Conservation (phyloP, 106 monocot species). For the Hemerocallis citrina region DNA sequence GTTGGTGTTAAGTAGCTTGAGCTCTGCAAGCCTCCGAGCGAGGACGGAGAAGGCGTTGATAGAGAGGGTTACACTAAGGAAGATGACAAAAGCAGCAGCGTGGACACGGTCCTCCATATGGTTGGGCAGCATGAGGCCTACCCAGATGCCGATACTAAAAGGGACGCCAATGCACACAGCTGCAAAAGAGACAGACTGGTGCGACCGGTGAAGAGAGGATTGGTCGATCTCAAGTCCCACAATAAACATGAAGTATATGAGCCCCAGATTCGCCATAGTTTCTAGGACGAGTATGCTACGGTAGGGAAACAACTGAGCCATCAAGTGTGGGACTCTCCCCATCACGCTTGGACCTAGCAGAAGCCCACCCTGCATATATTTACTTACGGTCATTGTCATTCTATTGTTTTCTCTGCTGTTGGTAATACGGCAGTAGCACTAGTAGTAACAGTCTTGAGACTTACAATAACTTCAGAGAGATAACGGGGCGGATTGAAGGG, state of each 20-base stretch:
- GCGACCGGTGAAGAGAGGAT: not conserved
- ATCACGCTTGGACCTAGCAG: slow-evolving; percentile 5
- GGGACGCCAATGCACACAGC: slow-evolving; percentile 18
- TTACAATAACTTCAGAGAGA: slow-evolving; percentile 12
- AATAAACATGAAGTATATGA: slow-evolving; percentile 21
- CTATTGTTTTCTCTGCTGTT: not conserved
- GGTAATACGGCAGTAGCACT: too few relatives aligned
- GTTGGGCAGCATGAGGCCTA: not conserved
- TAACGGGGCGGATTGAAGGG: slow-evolving; percentile 18
- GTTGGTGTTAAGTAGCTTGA: slow-evolving; percentile 27
- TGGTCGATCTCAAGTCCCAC: slow-evolving; percentile 17
- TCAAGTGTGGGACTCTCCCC: slow-evolving; percentile 5
- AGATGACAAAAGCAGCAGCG: slow-evolving; percentile 4
- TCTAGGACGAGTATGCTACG: slow-evolving; percentile 14
- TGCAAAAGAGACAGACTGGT: not conserved
- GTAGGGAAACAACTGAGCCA: not conserved
- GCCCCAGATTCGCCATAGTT: slow-evolving; percentile 15
- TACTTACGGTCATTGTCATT: not conserved
- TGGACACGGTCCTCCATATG: too few relatives aligned
- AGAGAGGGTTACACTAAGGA: slow-evolving; percentile 20
- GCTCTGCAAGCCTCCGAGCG: slow-evolving; percentile 23
- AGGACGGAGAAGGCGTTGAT: slow-evolving; percentile 27
- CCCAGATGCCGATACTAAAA: slow-evolving; percentile 11
- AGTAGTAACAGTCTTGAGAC: not conserved
- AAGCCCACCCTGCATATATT: slow-evolving; percentile 6